Evolutionary conservation across 2,329 filamentous ascomycete species (phyloP), one percentile per base, ranked within the genome.

Genomic region (Cytospora schulzeri): DNA sequence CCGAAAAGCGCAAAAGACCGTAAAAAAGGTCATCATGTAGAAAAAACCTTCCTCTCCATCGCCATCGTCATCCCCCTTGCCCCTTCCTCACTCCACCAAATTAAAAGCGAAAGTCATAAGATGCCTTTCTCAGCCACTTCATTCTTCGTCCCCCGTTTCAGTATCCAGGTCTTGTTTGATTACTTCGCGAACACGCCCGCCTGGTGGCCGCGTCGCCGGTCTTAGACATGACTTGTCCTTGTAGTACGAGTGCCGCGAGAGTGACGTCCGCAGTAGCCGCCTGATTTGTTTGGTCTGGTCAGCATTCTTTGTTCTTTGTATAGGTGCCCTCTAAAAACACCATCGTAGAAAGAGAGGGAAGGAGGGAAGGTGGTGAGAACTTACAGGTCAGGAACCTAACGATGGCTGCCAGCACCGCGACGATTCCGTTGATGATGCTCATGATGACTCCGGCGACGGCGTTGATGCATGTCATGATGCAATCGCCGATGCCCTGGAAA

Each of bases 371-470:
- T 9, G 4, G 1, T 11, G 6, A 33, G n/a, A 24, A 60, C 65
- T 67, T 54, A 67, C 84, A 86, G 59, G 83, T 86, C 60, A 91
- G 76, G 80, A 85, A 91, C 68, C 81, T 81, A 76, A 91, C 85
- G 75, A 91, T 80, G 76, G 89, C 86, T 74, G 84, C 83, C 76
- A 87, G 81, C 76, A 91, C 81, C 64, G 81, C 76, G 67, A 90
- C 86, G 71, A 91, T 77, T 71, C 86, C 90, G 75, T 82, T 82
- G 76, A 92, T 84, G 73, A 92, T 88, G 71, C 87, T 86, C 68
- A 82, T 83, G 60, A 89, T 79, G 76, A 91, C 85, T 68, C 77
- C 74, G 61, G 85, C 89, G 71, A 92, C 86, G 71, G 84, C 88
- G 69, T 85, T 84, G 70, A 92, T 83, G 71, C 92, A 51, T 82